Conservation (phyloP, 257 asterid genomes). For the Gentiana dahurica region DNA sequence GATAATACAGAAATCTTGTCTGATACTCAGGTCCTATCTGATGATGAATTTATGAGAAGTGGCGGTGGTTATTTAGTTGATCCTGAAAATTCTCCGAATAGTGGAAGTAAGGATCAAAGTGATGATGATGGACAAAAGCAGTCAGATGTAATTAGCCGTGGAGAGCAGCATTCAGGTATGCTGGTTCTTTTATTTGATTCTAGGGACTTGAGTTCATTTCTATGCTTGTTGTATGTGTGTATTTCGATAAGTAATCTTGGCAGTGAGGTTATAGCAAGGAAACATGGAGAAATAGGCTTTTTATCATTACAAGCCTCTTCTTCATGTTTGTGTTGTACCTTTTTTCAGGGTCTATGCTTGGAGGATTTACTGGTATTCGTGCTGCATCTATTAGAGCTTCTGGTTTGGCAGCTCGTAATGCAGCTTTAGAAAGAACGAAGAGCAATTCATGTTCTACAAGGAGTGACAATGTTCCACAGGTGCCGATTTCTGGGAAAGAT, state of each 20-base stretch:
- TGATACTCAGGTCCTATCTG: slow-evolving; percentile 41
- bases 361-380: slow-evolving; percentile 61
- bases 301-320: slow-evolving; percentile 3
- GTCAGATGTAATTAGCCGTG: slow-evolving; percentile 12
- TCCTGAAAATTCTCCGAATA: slow-evolving; percentile 15
- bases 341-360: slow-evolving; percentile 37
- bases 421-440: slow-evolving; percentile 20
- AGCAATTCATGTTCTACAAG: slow-evolving; percentile 13
- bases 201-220: background rate
- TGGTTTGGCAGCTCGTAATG: slow-evolving; percentile 59
- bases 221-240: no score
- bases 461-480: slow-evolving; percentile 27
- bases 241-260: no score
- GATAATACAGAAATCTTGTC: slow-evolving; percentile 27
- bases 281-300: background rate
- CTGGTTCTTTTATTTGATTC: background rate
- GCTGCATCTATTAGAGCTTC: slow-evolving; percentile 65
- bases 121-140: slow-evolving; percentile 15
- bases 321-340: slow-evolving; percentile 3
- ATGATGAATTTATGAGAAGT: slow-evolving; percentile 21
- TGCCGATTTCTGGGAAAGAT: slow-evolving; percentile 17
- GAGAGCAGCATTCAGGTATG: slow-evolving; percentile 27
- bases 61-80: slow-evolving; percentile 13
- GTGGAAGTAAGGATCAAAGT: slow-evolving; percentile 17
- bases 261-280: background rate